Evolutionary conservation across 1,139 yeast genomes (phyloP), one percentile per base, ranked within the genome.

Genomic region (Kluyveromyces marxianus): DNA sequence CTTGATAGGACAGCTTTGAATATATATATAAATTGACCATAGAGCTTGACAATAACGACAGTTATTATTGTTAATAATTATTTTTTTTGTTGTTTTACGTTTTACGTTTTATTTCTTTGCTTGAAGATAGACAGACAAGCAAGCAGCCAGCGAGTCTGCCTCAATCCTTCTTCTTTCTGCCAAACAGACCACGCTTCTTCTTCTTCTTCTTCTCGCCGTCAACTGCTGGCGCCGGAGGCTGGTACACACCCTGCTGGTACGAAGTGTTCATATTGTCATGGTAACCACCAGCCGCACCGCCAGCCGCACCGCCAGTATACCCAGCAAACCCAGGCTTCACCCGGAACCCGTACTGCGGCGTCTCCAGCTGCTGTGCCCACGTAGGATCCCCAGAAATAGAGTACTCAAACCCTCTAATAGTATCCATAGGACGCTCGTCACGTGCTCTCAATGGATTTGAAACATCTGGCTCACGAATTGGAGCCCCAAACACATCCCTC

Each of bases 341-440:
- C 44, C 83, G 79, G 83, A 95, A 89, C 27, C 97, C 97, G 46
- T 83, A 73, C 35, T 79, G 70, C 25, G 76, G 76, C 7, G 90
- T 75, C 66, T 90, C 97, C 62, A 88, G 74, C 59, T 86, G 89
- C 49, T 86, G 92, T 46, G 82, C 76, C 69, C 84, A 83, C 28
- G 76, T 66, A 47, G 75, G 70, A 64, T 90, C 96, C 39, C 97
- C 97, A 3, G 96, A 84, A 52, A 92, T 87, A 32, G 96, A 82
- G 62, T 83, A 92, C 69, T 92, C 97, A 67, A 92, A 92, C 4
- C 86, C 77, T 53, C 97, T 73, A 58, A 92, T 89, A 2, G 98
- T 92, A 66, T 94, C 98, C 60, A 92, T 69, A 3, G 98, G 98
- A 56, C 98, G 79, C 69, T 92, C 98, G 65, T 89, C 89, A 63